Percentiles rank a stretch among this genome's conserved stretches.
These are phyloP conservation scores for Kuraishia floccosa DNA, from an alignment of 805 yeast species.

Conservation along the genomic window DNA sequence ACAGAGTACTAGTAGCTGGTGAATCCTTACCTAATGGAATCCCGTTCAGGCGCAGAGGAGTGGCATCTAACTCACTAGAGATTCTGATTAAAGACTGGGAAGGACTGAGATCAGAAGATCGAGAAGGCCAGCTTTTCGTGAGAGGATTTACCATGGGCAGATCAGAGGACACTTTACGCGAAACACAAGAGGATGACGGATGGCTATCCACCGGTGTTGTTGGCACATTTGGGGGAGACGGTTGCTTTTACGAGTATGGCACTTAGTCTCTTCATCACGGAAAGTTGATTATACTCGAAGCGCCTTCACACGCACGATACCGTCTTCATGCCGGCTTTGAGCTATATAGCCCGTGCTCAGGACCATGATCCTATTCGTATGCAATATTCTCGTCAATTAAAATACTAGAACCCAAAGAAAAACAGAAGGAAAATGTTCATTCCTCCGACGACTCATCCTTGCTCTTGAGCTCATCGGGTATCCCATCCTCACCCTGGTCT, in stretches of 20 bases:
- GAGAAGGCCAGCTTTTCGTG: slow-evolving; percentile 38
- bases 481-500: too few species aligned
- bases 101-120: slow-evolving; percentile 18
- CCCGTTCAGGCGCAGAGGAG: slow-evolving; percentile 31
- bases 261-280: too few species aligned
- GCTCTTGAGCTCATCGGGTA: too few species aligned
- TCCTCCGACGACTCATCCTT: too few species aligned
- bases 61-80: slow-evolving; percentile 49
- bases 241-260: slow-evolving; percentile 44
- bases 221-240: slow-evolving; percentile 62
- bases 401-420: too few species aligned
- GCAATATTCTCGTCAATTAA: too few species aligned
- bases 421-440: too few species aligned
- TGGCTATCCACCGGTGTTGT: slow-evolving; percentile 34
- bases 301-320: too few species aligned
- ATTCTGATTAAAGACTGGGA: slow-evolving; percentile 34
- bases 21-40: slow-evolving; percentile 1
- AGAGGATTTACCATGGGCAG: slow-evolving; percentile 64
- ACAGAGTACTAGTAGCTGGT: slow-evolving; percentile 31
- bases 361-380: too few species aligned
- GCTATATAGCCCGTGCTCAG: too few species aligned
- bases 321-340: too few species aligned
- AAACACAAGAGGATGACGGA: slow-evolving; percentile 36
- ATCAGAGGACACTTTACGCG: slow-evolving; percentile 4
- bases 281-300: too few species aligned